Evolutionary conservation across 305 asterid species (phyloP), one percentile per base, ranked within the genome.

Genomic region (Fraxinus nigra): DNA sequence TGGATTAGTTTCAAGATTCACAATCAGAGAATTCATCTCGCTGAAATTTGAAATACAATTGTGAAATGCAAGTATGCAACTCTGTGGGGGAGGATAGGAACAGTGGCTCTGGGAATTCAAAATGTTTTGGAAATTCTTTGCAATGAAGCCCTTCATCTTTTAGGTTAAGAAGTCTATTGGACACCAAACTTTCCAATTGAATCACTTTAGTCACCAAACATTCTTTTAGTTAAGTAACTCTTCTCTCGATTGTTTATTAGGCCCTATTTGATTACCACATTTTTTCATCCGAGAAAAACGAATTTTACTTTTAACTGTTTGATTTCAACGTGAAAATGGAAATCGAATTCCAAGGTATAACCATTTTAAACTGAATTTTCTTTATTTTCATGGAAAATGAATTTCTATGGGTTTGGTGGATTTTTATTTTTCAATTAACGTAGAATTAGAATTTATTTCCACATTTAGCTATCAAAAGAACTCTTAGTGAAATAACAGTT

Each of bases 41-140:
- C n/a, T 30, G 80, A 77, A 30, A 51, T 84, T n/a, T 3, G 14
- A 33, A 69, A 48, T 30, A 14, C 74, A 1, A 14, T 24, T 11
- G 72, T 30, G 76, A 70, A 70, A 33, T 72, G 76, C 76, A 72
- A 72, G 13, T 14, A 33, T 72, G 76, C 76, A 72, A 72, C 26
- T 14, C 46, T 10, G 70, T 5, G 81, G n/a, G 86, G 59, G 82
- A 70, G 88, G 7, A 14, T 20, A 77, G 2, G 37, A 4, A 63
- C 32, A 26, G 81, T 3, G 34, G 78, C 14, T 20, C 1, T 22
- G 69, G 11, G 37, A 72, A 77, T 89, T 91, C 91, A 84, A 90
- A 89, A 61, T 80, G 73, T 75, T 75, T 22, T 16, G 37, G 37
- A 18, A 70, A 18, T 33, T 72, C 65, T 74, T 87, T 81, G 84